Percentiles rank a stretch among this genome's conserved stretches.
phyloP scores from a whole-genome alignment of 345 rosid genomes.

The Euphorbia peplus region DNA sequence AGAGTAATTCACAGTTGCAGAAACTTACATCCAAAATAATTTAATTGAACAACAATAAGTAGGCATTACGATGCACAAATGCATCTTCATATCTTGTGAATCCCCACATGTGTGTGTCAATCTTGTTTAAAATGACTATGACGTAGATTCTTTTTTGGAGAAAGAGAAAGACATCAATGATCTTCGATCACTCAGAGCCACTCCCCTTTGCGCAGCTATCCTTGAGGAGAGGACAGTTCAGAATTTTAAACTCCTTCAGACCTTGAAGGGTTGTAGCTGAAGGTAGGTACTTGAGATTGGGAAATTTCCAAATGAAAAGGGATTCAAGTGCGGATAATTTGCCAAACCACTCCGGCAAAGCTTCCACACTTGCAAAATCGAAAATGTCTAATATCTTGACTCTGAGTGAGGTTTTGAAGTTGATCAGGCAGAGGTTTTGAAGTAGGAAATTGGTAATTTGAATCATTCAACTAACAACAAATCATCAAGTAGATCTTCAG shows the following conservation, averaged over 20 bases:
- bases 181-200: constrained; percentile 5
- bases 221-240: not conserved
- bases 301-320: not conserved
- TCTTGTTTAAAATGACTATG: no score
- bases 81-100: no score
- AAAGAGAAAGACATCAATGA: not conserved
- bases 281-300: not conserved
- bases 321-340: constrained; percentile 1
- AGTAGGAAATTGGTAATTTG: no score
- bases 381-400: not conserved
- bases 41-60: no score
- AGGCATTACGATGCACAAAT: no score
- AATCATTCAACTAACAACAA: not conserved
- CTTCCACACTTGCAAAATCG: not conserved
- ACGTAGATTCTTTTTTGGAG: not conserved
- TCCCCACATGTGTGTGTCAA: no score
- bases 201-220: not conserved
- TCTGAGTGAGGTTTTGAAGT: constrained; percentile 5
- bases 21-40: not conserved
- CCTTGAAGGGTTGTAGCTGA: not conserved
- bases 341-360: constrained; percentile 17
- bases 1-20: not conserved
- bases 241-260: not conserved
- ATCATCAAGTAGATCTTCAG: not conserved
- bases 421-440: constrained; percentile 14